phyloP scores from a whole-genome alignment of 257 asterid species.

The Solanum piurae region DNA sequence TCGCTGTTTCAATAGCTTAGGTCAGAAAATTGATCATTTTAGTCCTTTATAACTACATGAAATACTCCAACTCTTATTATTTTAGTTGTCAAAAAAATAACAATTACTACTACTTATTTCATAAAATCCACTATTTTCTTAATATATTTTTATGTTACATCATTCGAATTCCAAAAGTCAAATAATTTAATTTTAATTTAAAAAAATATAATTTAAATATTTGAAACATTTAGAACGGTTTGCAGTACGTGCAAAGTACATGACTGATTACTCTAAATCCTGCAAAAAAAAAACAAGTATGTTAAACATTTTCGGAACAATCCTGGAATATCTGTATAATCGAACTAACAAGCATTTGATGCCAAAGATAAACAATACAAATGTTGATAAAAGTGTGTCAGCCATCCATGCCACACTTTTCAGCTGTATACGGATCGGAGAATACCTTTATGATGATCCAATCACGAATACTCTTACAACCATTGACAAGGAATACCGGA shows the following conservation, averaged over 20 bases:
- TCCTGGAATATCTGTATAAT: constrained; percentile 89
- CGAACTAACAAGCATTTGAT: constrained; percentile 86
- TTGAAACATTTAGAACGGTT: constrained; percentile 78
- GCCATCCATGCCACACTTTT: constrained; percentile 90
- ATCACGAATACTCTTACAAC: constrained; percentile 55
- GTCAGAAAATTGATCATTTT: not conserved
- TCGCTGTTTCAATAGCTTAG: not conserved
- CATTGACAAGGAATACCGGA: constrained; percentile 73
- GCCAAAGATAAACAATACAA: constrained; percentile 85
- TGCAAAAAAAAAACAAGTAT: constrained; percentile 60
- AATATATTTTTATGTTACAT: no score
- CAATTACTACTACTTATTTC: no score
- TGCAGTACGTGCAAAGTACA: constrained; percentile 76
- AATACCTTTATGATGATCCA: constrained; percentile 59
- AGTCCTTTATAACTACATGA: not conserved
- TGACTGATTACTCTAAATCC: constrained; percentile 97
- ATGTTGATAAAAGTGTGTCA: constrained; percentile 88
- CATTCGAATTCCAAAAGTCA: no score
- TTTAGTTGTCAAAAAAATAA: not conserved
- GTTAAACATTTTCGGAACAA: constrained; percentile 78
- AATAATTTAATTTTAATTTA: no score
- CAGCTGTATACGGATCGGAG: constrained; percentile 52
- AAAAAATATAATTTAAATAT: no score
- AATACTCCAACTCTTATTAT: not conserved
- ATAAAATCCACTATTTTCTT: no score